Conservation (phyloP, 441 rosid genomes). For the Arabidopsis lyrata region DNA sequence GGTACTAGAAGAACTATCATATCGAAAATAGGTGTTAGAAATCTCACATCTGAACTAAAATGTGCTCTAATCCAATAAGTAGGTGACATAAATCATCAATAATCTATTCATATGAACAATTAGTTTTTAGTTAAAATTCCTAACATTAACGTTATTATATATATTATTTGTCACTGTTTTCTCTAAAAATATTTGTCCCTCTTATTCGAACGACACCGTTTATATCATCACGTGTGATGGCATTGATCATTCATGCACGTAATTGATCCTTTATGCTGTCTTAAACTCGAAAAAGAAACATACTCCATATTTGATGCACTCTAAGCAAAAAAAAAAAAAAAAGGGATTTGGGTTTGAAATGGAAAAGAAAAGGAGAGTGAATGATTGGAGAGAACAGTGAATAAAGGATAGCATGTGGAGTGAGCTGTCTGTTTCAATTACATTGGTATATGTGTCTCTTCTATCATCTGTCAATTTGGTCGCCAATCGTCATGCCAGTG, state of each 20-base stretch:
- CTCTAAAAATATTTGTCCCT: neutral
- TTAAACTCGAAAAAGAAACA: conserved; percentile 20
- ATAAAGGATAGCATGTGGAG: conserved; percentile 60
- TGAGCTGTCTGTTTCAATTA: conserved; percentile 62
- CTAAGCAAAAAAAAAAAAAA: neutral
- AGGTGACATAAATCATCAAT: neutral
- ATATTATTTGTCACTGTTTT: neutral
- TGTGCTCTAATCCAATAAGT: neutral
- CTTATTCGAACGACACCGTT: neutral
- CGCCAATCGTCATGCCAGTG: conserved; percentile 36
- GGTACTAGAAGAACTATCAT: neutral
- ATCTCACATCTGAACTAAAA: neutral
- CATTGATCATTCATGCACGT: conserved; percentile 31
- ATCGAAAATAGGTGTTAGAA: neutral
- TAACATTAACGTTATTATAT: neutral
- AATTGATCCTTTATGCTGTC: neutral
- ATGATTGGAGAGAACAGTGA: conserved; percentile 44
- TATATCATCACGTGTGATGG: neutral
- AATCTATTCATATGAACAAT: neutral
- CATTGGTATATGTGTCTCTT: conserved; percentile 45
- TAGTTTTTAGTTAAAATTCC: neutral
- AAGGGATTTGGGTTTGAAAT: conserved; percentile 23
- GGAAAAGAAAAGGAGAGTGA: conserved; percentile 37
- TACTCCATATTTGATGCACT: neutral
- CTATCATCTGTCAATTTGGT: conserved; percentile 45